Conservation (phyloP, 768 basidiomycete genomes). For the Podaxis rugospora region DNA sequence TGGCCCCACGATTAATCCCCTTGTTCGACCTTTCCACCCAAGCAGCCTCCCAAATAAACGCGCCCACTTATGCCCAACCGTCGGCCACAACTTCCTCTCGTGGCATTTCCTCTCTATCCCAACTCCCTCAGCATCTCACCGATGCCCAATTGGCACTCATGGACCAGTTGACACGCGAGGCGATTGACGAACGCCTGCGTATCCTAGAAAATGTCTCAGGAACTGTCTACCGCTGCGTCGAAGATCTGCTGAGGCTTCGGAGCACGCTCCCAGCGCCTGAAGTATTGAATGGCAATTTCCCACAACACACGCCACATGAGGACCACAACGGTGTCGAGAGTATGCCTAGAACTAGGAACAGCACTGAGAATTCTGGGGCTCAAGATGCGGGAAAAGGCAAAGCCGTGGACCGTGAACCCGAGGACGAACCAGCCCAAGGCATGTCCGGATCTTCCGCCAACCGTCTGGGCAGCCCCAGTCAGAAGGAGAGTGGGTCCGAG, state of each 20-base stretch:
- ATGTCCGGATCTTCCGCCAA: not conserved
- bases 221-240: slow-evolving; percentile 68
- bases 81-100: not conserved
- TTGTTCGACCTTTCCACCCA: slow-evolving; percentile 22
- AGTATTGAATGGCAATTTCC: not conserved
- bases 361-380: not conserved
- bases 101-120: slow-evolving; percentile 16
- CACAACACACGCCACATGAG: not conserved
- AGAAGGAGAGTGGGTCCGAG: slow-evolving; percentile 10
- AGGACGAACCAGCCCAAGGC: not conserved
- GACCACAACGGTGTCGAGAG: not conserved
- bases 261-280: slow-evolving; percentile 52
- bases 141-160: slow-evolving; percentile 62
- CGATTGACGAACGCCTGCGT: slow-evolving; percentile 79
- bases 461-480: not conserved
- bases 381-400: not conserved
- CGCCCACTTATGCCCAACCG: not conserved
- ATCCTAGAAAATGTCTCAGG: slow-evolving; percentile 76
- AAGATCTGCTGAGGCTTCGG: slow-evolving; percentile 72
- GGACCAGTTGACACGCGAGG: slow-evolving; percentile 68
- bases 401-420: slow-evolving; percentile 1
- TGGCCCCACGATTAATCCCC: slow-evolving; percentile 27
- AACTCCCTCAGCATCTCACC: slow-evolving; percentile 44
- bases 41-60: not conserved
- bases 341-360: not conserved